Percentiles rank a stretch among this genome's conserved stretches.
phyloP scores from a whole-genome alignment of 2,329 filamentous ascomycete genomes.

The Myriosclerotinia duriaeana region DNA sequence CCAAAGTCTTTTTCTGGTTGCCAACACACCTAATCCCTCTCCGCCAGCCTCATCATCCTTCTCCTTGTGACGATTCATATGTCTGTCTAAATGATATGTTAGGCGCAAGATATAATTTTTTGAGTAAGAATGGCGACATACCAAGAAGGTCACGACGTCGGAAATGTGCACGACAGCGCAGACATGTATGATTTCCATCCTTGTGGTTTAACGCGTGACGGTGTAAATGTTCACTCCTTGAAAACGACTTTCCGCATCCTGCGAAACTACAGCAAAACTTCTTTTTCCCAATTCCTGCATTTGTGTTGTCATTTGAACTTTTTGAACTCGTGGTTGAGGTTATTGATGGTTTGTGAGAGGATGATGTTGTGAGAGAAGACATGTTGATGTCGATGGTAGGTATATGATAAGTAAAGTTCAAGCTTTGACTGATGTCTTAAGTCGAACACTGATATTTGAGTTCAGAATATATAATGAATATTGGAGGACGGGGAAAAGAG shows the following conservation, averaged over 20 bases:
- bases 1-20: slow-evolving; percentile 52
- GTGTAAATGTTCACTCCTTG: slow-evolving; percentile 52
- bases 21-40: slow-evolving; percentile 47
- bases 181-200: slow-evolving; percentile 51
- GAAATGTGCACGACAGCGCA: slow-evolving; percentile 56
- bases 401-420: slow-evolving; percentile 14
- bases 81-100: slow-evolving; percentile 46
- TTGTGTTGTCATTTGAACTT: slow-evolving; percentile 24
- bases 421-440: slow-evolving; percentile 21
- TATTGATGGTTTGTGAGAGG: slow-evolving; percentile 36
- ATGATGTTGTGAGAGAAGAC: slow-evolving; percentile 35
- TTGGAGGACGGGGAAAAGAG: slow-evolving; percentile 24
- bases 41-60: slow-evolving; percentile 53
- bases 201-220: slow-evolving; percentile 53
- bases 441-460: slow-evolving; percentile 16
- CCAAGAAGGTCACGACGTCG: slow-evolving; percentile 55
- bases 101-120: slow-evolving; percentile 10
- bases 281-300: slow-evolving; percentile 33
- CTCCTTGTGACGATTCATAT: slow-evolving; percentile 49
- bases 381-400: slow-evolving; percentile 22
- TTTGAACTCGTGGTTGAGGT: slow-evolving; percentile 33
- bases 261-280: slow-evolving; percentile 45
- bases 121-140: slow-evolving; percentile 39
- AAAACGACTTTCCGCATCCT: slow-evolving; percentile 49
- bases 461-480: slow-evolving; percentile 21